Conservation (phyloP, 371 early-diverging fungal species). For the Mortierella sp. region DNA sequence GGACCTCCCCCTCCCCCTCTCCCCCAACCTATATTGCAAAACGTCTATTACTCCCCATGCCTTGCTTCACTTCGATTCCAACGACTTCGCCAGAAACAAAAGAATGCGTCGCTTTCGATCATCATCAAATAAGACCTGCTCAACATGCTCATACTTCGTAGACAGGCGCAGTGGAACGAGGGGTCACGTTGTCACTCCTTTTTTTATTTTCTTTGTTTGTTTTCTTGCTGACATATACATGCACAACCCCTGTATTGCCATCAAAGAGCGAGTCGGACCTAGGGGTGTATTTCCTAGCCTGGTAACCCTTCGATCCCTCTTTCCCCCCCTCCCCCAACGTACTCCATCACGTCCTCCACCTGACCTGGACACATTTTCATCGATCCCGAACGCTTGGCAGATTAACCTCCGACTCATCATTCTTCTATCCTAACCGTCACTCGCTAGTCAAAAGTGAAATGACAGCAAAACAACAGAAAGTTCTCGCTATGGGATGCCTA, state of each 20-base stretch:
- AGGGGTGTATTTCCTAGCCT: neutral
- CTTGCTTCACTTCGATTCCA: neutral
- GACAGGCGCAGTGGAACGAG: too few species aligned
- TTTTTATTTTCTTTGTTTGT: too few species aligned
- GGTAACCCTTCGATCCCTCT: neutral
- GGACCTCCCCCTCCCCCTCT: neutral
- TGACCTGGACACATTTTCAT: neutral
- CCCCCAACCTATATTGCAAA: neutral
- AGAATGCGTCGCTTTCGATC: neutral
- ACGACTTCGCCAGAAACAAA: constrained; percentile 4
- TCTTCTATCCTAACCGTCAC: too few species aligned
- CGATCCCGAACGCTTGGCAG: neutral
- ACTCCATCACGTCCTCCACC: neutral
- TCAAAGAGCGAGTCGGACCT: neutral
- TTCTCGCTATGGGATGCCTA: too few species aligned
- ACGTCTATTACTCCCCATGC: neutral
- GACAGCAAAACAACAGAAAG: too few species aligned
- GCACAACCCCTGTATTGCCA: neutral
- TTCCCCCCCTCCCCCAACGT: neutral
- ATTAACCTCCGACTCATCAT: too few species aligned
- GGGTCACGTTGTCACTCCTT: too few species aligned
- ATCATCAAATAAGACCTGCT: neutral
- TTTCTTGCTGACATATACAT: neutral
- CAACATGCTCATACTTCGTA: too few species aligned
- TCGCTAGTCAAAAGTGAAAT: too few species aligned